Evolutionary conservation across 2,329 filamentous ascomycete genomes (phyloP).

Genomic region (Zopfia rhizophila): DNA sequence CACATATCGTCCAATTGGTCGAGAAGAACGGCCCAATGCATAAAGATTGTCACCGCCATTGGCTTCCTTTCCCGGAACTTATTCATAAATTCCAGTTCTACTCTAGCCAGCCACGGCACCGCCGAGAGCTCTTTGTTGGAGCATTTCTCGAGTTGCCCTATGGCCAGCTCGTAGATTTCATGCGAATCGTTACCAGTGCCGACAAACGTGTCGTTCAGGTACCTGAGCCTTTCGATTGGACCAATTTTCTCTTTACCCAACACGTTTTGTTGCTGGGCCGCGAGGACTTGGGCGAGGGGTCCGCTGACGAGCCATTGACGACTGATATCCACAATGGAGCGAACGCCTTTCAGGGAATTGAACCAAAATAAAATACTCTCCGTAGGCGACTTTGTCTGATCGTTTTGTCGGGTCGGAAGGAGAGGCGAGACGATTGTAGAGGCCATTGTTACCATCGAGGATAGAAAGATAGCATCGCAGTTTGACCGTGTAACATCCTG

Average conservation of each 20-base stretch:
- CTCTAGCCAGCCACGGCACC: no score
- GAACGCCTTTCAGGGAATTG: constrained; percentile 22
- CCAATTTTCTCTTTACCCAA: no score
- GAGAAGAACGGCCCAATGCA: constrained; percentile 28
- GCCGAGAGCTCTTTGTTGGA: no score
- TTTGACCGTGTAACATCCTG: constrained; percentile 1
- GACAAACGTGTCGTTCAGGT: no score
- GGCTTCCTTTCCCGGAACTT: constrained; percentile 11
- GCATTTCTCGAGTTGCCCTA: no score
- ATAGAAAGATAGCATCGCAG: constrained; percentile 1
- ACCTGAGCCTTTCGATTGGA: no score
- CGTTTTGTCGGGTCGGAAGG: background rate
- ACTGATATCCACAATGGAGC: constrained; percentile 14
- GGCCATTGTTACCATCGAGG: constrained; percentile 1
- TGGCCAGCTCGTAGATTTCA: background rate
- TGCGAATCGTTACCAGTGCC: background rate
- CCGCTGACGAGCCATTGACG: constrained; percentile 20
- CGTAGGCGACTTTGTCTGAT: background rate
- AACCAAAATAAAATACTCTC: constrained; percentile 19
- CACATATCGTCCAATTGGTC: constrained; percentile 19
- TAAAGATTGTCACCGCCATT: constrained; percentile 23
- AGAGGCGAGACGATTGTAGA: constrained; percentile 6
- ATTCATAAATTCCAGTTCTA: constrained; percentile 18
- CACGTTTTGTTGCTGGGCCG: no score
- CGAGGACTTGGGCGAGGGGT: constrained; percentile 14